Evolutionary conservation across 1,139 yeast genomes (phyloP), one percentile per base, ranked within the genome.

Genomic region (Yamadazyma buinensis): DNA sequence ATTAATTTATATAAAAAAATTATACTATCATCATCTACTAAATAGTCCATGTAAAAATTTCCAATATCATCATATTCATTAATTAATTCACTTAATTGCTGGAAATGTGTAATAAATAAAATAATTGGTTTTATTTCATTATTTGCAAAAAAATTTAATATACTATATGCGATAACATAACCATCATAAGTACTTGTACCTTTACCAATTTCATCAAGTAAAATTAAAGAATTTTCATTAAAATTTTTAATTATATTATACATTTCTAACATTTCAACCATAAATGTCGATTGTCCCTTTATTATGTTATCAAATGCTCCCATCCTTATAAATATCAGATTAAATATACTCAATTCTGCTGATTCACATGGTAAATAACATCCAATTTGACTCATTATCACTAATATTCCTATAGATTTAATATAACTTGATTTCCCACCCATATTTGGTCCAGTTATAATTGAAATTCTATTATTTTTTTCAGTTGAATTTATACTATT

Each of bases 391-490:
- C 90, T 87, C 87, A 92, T 73, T 29, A 90, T 64, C 2, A 92
- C 80, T 38, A 90, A 80, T 2, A 86, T 88, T 7, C 97, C 98
- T 35, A 86, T 72, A 46, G 92, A 95, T 40, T 96, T 76, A 34
- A 92, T 88, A 56, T 85, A 92, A 0, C 97, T 90, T 1, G 97
- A 87, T 57, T 92, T 92, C 51, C 97, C 97, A 40, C 97, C 98
- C 98, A 92, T 92, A 53, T 92, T 92, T 18, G 98, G 98, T 12
- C 98, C 98, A 0, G 98, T 92, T 23, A 92, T 86, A 32, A 86
- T 69, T 42, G 84, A 59, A 1, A 80, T 73, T 25, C 84, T 59
- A 15, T 72, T 64, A 1, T 61, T 54, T 31, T 63, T 56, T 11
- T 59, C 54, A 3, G 64, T 47, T 62, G 86, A 72, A 3, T 55